Conservation (phyloP, 768 basidiomycete species). For the Pulveroboletus sp. region DNA sequence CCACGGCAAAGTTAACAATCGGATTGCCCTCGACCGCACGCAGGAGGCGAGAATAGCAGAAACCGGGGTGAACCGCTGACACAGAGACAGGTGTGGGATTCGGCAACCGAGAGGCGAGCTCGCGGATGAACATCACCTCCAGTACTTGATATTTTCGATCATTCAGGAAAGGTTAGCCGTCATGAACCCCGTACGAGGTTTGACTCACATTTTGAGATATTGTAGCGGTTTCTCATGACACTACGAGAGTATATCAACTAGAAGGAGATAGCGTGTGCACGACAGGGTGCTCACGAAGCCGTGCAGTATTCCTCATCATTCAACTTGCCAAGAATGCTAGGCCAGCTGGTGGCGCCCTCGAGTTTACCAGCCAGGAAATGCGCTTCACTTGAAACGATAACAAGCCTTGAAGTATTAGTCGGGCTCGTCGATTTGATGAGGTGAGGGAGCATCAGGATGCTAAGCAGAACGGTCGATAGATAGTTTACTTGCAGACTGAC, state of each 20-base stretch:
- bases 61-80: conserved; percentile 34
- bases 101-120: conserved; percentile 33
- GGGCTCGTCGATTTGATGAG: conserved; percentile 29
- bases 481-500: conserved; percentile 36
- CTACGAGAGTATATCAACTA: conserved; percentile 7
- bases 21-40: conserved; percentile 16
- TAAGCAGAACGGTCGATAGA: conserved; percentile 34
- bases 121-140: conserved; percentile 35
- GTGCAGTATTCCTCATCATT: conserved; percentile 29
- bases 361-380: conserved; percentile 19
- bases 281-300: conserved; percentile 14
- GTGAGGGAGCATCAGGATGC: conserved; percentile 34
- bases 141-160: conserved; percentile 20
- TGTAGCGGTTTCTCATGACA: conserved; percentile 25
- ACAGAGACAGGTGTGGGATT: conserved; percentile 27
- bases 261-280: not conserved
- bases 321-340: conserved; percentile 27
- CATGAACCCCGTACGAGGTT: not conserved
- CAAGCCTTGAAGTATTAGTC: conserved; percentile 23
- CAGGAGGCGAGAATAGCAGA: conserved; percentile 32
- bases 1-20: not conserved
- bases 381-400: conserved; percentile 31
- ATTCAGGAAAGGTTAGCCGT: not conserved
- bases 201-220: conserved; percentile 26
- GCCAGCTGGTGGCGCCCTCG: conserved; percentile 10